A percentile compares a stretch with the other conserved stretches of the same genome.
These are phyloP conservation scores for Amanita exitialis DNA, from an alignment of 768 basidiomycete species.

Conservation along the genomic window DNA sequence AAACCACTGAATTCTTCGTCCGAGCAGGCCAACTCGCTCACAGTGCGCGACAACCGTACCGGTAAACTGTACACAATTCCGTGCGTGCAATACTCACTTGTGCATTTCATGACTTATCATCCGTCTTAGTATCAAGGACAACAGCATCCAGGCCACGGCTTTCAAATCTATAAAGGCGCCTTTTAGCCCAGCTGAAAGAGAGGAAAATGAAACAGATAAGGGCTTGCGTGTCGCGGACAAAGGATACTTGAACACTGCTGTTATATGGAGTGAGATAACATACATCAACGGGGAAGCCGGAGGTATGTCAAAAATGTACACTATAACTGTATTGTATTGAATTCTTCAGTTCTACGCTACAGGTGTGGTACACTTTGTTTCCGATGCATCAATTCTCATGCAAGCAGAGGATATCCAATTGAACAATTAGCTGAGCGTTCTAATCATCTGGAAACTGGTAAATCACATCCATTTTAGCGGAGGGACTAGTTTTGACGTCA, in stretches of 20 bases:
- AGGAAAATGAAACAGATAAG: conserved; percentile 77
- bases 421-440: conserved; percentile 80
- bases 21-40: conserved; percentile 29
- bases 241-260: conserved; percentile 79
- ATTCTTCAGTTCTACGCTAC: conserved; percentile 51
- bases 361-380: conserved; percentile 29
- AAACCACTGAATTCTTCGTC: conserved; percentile 10
- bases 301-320: conserved; percentile 28
- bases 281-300: conserved; percentile 89
- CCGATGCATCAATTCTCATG: background rate
- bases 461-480: conserved; percentile 1
- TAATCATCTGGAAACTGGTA: conserved; percentile 64
- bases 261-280: conserved; percentile 72
- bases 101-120: background rate
- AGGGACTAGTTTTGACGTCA: background rate
- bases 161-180: conserved; percentile 72
- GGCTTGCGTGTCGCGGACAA: conserved; percentile 73
- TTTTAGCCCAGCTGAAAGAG: conserved; percentile 45
- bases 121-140: conserved; percentile 62
- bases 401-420: conserved; percentile 76
- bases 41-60: conserved; percentile 78
- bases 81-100: conserved; percentile 31
- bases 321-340: background rate
- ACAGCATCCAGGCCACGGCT: conserved; percentile 68
- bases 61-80: conserved; percentile 67